These are phyloP conservation scores for Termitomyces titanicus DNA, from an alignment of 768 basidiomycete species.

Conservation along the genomic window DNA sequence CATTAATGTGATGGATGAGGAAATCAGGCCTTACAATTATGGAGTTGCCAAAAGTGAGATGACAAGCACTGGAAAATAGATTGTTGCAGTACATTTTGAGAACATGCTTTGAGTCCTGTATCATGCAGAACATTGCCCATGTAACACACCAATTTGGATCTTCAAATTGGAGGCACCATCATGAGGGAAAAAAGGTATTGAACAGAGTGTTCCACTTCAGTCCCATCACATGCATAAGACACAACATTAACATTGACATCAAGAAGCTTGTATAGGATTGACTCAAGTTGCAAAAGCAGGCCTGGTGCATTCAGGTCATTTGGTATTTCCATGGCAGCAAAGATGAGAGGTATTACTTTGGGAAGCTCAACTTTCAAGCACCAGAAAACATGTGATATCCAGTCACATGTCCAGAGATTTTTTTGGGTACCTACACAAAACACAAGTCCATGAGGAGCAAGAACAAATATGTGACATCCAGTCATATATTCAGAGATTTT, in stretches of 20 bases:
- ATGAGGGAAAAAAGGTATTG: constrained; percentile 14
- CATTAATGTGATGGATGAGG: too few relatives aligned
- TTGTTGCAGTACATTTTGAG: constrained; percentile 28
- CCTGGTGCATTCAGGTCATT: constrained; percentile 7
- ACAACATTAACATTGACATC: constrained; percentile 20
- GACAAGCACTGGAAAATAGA: constrained; percentile 25
- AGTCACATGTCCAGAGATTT: too few relatives aligned
- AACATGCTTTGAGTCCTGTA: constrained; percentile 30
- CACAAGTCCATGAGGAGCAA: too few relatives aligned
- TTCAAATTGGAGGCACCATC: constrained; percentile 2
- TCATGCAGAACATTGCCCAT: constrained; percentile 2
- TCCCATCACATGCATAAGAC: constrained; percentile 34
- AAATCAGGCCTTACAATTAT: too few relatives aligned
- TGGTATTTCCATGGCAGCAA: constrained; percentile 25
- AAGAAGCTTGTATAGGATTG: constrained; percentile 24
- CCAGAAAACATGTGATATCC: too few relatives aligned
- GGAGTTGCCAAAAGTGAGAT: constrained; percentile 21
- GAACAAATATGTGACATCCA: too few relatives aligned
- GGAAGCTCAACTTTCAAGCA: constrained; percentile 25
- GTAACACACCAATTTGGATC: neutral
- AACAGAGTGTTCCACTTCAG: constrained; percentile 26
- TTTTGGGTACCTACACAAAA: too few relatives aligned
- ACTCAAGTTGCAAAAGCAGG: constrained; percentile 9
- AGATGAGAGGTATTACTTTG: constrained; percentile 25
- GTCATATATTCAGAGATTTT: too few relatives aligned